Evolutionary conservation across 768 basidiomycete genomes (phyloP), one percentile per base, ranked within the genome.

Genomic region (Phanerodontia chrysosporium): DNA sequence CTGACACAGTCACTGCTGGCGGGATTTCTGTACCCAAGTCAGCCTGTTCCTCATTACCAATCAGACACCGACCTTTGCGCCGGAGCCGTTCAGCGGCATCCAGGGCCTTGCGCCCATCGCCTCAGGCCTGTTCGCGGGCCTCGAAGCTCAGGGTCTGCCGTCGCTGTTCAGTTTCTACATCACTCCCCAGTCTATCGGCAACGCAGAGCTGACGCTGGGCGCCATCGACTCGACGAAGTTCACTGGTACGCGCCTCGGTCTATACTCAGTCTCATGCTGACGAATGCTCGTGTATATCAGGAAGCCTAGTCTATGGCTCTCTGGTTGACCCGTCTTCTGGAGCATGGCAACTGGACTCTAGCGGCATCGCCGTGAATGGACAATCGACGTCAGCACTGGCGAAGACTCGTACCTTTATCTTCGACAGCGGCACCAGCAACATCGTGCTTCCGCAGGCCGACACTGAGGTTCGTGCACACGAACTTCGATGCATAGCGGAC

Each of bases 401-500:
- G 52, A 66, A 68, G 12, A 62, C 65, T 45, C 76, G 80, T 25
- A 75, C 63, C 49, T 74, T 84, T 65, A 81, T 84, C 51, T 83
- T 83, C 62, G 83, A 84, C 68, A 80, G 78, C 58, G 81, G 84
- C 30, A 83, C 82, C 22, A 81, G 80, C 65, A 84, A 83, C 67
- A 67, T 83, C 42, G 67, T 83, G 21, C 80, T 84, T 58, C 73
- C 77, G 46, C 78, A 79, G 24, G 65, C 67, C 44, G 82, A 80
- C 21, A 72, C 83, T 9, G 76, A 80, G 68, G 82, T 78, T 62
- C 61, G 61, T 65, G 44, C 24, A 28, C 18, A 10, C 39, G 46
- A 57, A 48, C 51, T 10, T n/a, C 14, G 46, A 22, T 45, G 18
- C 36, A 9, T 12, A 27, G 0, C 14, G n/a, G n/a, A 9, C 49